These are phyloP conservation scores for Picea abies DNA, from an alignment of 83 land plant species.

Conservation along the genomic window DNA sequence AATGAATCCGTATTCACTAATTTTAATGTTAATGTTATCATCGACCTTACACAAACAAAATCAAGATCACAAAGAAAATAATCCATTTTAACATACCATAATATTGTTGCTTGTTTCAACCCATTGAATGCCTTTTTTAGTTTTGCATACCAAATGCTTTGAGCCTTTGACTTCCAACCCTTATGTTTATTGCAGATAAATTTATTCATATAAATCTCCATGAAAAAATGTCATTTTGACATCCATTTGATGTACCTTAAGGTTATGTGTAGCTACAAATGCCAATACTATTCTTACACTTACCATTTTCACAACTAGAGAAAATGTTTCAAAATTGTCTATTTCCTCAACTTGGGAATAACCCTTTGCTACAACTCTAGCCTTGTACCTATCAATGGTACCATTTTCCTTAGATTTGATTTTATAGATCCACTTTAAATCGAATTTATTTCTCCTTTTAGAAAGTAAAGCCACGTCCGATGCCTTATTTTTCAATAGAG, in stretches of 20 bases:
- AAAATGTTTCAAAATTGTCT: neutral
- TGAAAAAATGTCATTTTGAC: slow-evolving; percentile 6
- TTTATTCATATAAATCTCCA: neutral
- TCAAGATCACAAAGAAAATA: too few relatives aligned
- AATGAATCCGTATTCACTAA: too few relatives aligned
- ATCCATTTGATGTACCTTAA: slow-evolving; percentile 1
- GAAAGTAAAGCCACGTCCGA: too few relatives aligned
- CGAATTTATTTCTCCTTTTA: too few relatives aligned
- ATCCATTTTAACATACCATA: slow-evolving; percentile 3
- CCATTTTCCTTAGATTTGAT: neutral
- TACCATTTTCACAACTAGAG: slow-evolving; percentile 8
- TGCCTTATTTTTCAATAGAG: too few relatives aligned
- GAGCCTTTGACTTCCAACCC: slow-evolving; percentile 1
- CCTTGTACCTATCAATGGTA: neutral
- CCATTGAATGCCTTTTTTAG: slow-evolving; percentile 17
- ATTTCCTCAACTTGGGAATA: neutral
- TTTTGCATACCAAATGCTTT: neutral
- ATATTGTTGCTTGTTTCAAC: neutral
- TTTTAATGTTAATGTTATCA: too few relatives aligned
- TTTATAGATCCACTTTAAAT: too few relatives aligned
- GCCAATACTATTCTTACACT: neutral
- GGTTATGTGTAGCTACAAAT: neutral
- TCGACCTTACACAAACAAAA: too few relatives aligned
- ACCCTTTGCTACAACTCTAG: slow-evolving; percentile 15
- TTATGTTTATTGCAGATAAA: slow-evolving; percentile 7